Evolutionary conservation across 73 alveolate species (phyloP).

Genomic region (Paraurostyla sp.): DNA sequence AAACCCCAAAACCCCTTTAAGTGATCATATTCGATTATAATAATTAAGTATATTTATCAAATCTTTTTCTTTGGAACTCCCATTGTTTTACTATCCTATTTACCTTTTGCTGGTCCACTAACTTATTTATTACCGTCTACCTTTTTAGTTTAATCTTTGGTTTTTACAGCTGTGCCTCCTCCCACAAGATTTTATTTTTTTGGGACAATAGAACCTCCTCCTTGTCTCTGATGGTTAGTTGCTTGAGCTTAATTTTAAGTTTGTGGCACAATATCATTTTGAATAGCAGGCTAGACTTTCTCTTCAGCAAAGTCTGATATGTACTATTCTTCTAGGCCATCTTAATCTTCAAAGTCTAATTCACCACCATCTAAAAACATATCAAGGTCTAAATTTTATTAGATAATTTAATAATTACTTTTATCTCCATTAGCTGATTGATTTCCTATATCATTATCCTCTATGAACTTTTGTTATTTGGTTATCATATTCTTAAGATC

Average conservation of each 20-base stretch:
- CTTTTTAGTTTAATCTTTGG: constrained; percentile 16
- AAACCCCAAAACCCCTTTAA: constrained; percentile 13
- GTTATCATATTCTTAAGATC: constrained; percentile 60
- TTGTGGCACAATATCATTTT: not conserved
- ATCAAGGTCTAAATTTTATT: not conserved
- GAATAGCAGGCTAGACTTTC: not conserved
- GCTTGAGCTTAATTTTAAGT: not conserved
- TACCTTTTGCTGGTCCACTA: not conserved
- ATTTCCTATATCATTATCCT: constrained; percentile 53
- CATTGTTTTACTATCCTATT: constrained; percentile 10
- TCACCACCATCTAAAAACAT: constrained; percentile 53
- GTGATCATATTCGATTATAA: not conserved
- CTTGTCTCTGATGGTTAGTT: not conserved
- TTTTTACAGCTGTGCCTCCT: not conserved
- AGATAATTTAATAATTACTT: constrained; percentile 2
- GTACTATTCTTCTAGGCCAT: not conserved
- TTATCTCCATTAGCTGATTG: constrained; percentile 42
- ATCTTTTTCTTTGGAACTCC: not conserved
- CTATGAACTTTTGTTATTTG: constrained; percentile 57
- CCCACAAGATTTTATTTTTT: constrained; percentile 16
- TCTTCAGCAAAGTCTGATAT: constrained; percentile 19
- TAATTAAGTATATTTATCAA: not conserved
- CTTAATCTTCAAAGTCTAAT: constrained; percentile 47
- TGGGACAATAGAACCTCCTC: constrained; percentile 26
- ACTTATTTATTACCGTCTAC: too few relatives aligned